phyloP scores from a whole-genome alignment of 2,329 filamentous ascomycete species.

The Ophiostoma tasmaniense region DNA sequence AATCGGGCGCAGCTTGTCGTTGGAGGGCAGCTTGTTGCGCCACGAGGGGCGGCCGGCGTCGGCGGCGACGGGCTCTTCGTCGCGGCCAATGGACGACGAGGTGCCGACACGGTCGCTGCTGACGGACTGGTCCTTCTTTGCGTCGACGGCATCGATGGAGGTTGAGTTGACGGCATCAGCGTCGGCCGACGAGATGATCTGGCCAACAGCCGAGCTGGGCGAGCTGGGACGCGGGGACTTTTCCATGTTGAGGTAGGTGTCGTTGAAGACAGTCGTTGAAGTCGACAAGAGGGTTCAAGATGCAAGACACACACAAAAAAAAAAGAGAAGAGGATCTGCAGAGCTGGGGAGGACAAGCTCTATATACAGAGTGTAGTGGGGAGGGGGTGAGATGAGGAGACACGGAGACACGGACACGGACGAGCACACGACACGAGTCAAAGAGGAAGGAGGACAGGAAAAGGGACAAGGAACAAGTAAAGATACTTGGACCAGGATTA shows the following conservation, averaged over 20 bases:
- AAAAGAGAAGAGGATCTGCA: neutral
- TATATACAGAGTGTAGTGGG: neutral
- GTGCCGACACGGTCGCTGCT: conserved; percentile 3
- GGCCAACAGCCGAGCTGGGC: neutral
- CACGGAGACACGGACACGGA: neutral
- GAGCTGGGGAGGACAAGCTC: neutral
- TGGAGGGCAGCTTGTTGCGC: neutral
- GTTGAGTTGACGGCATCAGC: neutral
- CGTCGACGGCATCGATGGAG: neutral
- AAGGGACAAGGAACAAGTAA: neutral
- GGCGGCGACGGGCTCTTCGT: neutral
- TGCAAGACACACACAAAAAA: neutral
- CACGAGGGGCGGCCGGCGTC: neutral
- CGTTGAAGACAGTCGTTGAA: neutral
- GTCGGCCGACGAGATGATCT: neutral
- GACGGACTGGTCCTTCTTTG: neutral
- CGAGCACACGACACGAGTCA: neutral
- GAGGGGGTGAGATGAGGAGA: neutral
- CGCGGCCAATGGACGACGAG: neutral
- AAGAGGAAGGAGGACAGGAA: neutral
- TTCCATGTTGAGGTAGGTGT: neutral
- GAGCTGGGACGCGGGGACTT: neutral
- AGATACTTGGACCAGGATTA: neutral
- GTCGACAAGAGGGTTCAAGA: neutral
- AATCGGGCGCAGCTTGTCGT: neutral